Evolutionary conservation across 2,329 filamentous ascomycete genomes (phyloP).

Genomic region (Epichloe festucae): DNA sequence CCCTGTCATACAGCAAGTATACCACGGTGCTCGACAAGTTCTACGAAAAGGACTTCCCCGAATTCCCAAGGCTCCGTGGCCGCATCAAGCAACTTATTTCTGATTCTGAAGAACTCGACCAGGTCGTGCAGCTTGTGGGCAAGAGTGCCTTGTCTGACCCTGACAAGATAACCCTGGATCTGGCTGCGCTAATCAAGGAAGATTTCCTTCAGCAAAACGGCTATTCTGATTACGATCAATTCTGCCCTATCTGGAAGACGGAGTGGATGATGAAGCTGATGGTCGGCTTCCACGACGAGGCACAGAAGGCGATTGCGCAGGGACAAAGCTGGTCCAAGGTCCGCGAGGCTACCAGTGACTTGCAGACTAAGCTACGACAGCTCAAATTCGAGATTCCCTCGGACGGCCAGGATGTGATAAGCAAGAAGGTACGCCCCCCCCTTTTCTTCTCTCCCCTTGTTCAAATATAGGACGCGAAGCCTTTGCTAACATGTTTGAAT

Average conservation of each 20-base stretch:
- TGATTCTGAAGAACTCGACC: slow-evolving; percentile 92
- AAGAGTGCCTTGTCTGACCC: slow-evolving; percentile 92
- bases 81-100: slow-evolving; percentile 88
- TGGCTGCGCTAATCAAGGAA: slow-evolving; percentile 86
- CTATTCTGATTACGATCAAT: slow-evolving; percentile 98
- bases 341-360: slow-evolving; percentile 74
- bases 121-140: slow-evolving; percentile 95
- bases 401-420: slow-evolving; percentile 68
- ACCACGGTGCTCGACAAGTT: slow-evolving; percentile 76
- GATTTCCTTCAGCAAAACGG: slow-evolving; percentile 99
- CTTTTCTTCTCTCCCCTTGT: background rate
- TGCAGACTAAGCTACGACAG: slow-evolving; percentile 71
- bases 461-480: background rate
- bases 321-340: slow-evolving; percentile 90
- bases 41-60: slow-evolving; percentile 87
- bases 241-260: slow-evolving; percentile 99
- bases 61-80: slow-evolving; percentile 86
- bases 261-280: slow-evolving; percentile 99
- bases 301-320: slow-evolving; percentile 85
- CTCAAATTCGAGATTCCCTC: slow-evolving; percentile 95
- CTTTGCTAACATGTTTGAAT: slow-evolving; percentile 2
- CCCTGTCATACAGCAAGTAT: slow-evolving; percentile 94
- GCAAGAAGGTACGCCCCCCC: slow-evolving; percentile 54
- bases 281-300: slow-evolving; percentile 95
- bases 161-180: slow-evolving; percentile 96